Base-by-base conservation (phyloP, 306 rosid genomes). In the Leucaena leucocephala region DNA sequence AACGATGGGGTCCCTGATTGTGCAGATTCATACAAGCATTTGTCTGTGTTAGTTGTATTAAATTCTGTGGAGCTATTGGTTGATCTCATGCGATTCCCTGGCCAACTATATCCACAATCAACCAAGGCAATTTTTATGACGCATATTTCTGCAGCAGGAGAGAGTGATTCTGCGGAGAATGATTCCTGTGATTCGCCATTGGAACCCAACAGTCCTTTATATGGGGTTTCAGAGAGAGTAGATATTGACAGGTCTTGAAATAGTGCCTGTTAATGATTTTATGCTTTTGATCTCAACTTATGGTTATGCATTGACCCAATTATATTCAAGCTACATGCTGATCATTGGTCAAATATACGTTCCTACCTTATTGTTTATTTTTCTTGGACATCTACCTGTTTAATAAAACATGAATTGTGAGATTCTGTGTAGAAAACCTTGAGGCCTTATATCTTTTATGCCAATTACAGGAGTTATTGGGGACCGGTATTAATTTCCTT, bases 101-200 rank as follows among this genome's bases (percentile, higher is more conserved):
- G 99, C 82, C 94, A 96, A 80, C 72, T 93, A 82, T 71, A 93
- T 75, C 96, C 93, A 42, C 88, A 84, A 62, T 86, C 99, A 79
- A 88, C 98, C 74, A 93, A 90, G 83, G 92, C 97, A 76, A 86
- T 96, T 81, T 88, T 89, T 71, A 90, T 96, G 99, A 87, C 91
- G 63, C 99, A 93, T 88, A 80, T 96, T 80, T 89, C 97, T 10
- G 91, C 92, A 11, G 99, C 94, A n/a, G 99, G 97, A 76, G 99
- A 96, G 86, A 96, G 99, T 79, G 99, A 96, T 88, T 93, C 98
- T 65, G 99, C 99, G 6, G 99, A 96, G 87, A 93, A 96, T 66
- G 99, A 96, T 75, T 96, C 99, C n/a, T 96, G 99, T 83, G 99
- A 96, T 85, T 96, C 99, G 6, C 98, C 99, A 8, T 80, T 96